Evolutionary conservation across 2,329 filamentous ascomycete genomes (phyloP), one percentile per base, ranked within the genome.

Genomic region (Colletotrichum neosansevieriae): DNA sequence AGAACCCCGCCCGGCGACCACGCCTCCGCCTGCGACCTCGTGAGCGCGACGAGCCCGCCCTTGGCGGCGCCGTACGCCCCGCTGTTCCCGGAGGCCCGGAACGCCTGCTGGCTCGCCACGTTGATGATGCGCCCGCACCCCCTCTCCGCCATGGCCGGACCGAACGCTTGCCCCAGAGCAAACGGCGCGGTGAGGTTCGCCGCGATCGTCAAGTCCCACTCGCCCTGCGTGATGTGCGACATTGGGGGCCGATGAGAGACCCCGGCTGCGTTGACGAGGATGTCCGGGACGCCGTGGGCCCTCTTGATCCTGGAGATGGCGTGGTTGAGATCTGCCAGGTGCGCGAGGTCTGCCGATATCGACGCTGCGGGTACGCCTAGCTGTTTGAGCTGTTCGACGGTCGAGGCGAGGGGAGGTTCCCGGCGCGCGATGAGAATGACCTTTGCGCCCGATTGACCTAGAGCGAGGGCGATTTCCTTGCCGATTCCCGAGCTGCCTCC

Each of bases 401-500:
- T 72, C 1, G 74, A 73, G 0, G 71, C 50, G 1, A 79, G 68
- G 0, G 75, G 75, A 7, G 71, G 61, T 0, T 70, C 70, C 0
- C 75, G 70, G 0, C 77, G 74, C 9, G 76, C 77, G 15, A 79
- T 70, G 6, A 79, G 70, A 21, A 79, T 71, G 7, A 79, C 65
- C 0, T 71, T 73, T 17, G 76, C 76, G 0, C 77, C 77, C 1
- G 76, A 73, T 13, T 74, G 74, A 0, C 77, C 76, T 0, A 78
- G 61, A 0, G 76, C 75, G 6, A 73, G 66, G 0, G 76, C 75
- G 67, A 79, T 79, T 19, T 73, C 74, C 1, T 75, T 75, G 10
- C 77, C 77, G 56, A 79, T 79, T 11, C 77, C 77, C 3, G 76
- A 76, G 66, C 76, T 78, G n/a, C 73, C 77, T 6, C 77, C 77